Evolutionary conservation across 257 asterid genomes (phyloP), one percentile per base, ranked within the genome.

Genomic region (Asclepias syriaca): DNA sequence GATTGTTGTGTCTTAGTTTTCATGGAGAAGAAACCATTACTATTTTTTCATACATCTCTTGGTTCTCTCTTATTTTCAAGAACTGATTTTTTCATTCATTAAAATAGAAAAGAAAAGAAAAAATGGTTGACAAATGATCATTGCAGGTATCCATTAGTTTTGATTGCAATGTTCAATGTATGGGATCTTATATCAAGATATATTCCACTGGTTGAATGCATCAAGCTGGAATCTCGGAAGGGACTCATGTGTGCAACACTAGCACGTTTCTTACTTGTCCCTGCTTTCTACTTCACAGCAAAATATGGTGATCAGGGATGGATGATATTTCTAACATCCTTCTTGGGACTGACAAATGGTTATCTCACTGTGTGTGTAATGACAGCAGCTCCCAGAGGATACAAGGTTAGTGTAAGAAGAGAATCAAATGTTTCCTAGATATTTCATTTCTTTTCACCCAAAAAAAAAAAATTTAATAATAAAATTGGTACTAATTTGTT

Each of bases 301-400:
- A 81, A 81, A 59, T 85, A 85, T 22, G 89, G 77, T 24, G 83
- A 85, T 73, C 87, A 85, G 10, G 87, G 87, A 16, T 80, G 85
- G 85, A 85, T 85, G 89, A 78, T 82, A 74, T 48, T 78, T 73
- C 81, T 85, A 37, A 74, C 76, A 15, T 85, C 85, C 32, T 43
- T 85, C 74, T 27, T 82, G 37, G 89, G 89, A 56, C 67, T 85
- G 24, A 78, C 82, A 55, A 82, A 82, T 60, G 87, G 89, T 8
- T 79, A 78, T 58, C 84, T 82, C 66, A 82, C 84, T 3, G 89
- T 85, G 1, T 82, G 84, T 54, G 74, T 82, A 24, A 54, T 82
- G 61, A 79, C 81, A 4, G 74, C 80, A 58, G 89, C 84, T 74
- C 87, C 89, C 27, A 75, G 66, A 51, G 84, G 87, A 61, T 80